Conservation (phyloP, 371 early-diverging fungal species). For the Mucor piriformis region DNA sequence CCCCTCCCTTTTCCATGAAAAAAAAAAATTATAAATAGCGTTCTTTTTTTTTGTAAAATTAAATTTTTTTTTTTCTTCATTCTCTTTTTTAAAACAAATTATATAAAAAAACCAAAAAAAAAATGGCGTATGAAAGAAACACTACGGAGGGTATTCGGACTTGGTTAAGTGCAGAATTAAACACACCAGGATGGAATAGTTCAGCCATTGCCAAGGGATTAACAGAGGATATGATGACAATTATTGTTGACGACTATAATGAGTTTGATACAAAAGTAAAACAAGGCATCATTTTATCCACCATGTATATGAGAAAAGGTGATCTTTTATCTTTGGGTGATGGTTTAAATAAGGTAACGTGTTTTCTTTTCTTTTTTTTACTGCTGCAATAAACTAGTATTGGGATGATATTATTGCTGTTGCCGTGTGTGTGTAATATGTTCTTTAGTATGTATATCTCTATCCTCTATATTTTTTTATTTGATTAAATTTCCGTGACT, state of each 20-base stretch:
- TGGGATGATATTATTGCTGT: background rate
- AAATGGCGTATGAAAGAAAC: constrained; percentile 31
- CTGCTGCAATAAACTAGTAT: background rate
- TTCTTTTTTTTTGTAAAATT: constrained; percentile 10
- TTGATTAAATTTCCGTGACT: constrained; percentile 3
- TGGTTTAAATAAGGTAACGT: constrained; percentile 30
- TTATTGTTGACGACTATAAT: constrained; percentile 19
- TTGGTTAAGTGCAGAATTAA: constrained; percentile 33
- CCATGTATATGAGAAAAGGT: constrained; percentile 21
- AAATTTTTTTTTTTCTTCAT: constrained; percentile 11
- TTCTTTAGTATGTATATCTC: background rate
- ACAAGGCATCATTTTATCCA: constrained; percentile 25
- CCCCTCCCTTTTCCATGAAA: constrained; percentile 2
- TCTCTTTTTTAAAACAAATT: constrained; percentile 13
- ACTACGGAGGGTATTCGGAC: constrained; percentile 31
- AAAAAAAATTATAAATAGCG: background rate
- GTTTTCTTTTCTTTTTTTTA: background rate
- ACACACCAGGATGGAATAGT: constrained; percentile 34
- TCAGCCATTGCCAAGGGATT: constrained; percentile 35
- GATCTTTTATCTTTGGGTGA: constrained; percentile 17
- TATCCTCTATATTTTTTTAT: background rate
- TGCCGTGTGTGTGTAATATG: background rate
- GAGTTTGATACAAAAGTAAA: constrained; percentile 25
- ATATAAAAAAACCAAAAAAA: background rate
- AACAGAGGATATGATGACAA: constrained; percentile 33